These are phyloP conservation scores for Nicotiana paniculata DNA, from an alignment of 257 asterid species.

Conservation along the genomic window DNA sequence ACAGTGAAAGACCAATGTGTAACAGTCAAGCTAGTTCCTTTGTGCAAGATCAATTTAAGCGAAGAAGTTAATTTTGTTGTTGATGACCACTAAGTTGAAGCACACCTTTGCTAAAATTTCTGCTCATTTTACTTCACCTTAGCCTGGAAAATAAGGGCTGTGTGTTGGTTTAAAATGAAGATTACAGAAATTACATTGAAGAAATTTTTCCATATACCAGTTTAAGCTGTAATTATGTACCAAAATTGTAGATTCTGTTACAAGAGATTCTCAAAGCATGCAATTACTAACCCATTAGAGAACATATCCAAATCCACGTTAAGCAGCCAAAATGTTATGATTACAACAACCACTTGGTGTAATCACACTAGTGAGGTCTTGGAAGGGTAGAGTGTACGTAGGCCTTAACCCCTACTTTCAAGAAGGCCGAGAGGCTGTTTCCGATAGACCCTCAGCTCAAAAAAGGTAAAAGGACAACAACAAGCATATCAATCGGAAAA, in stretches of 20 bases:
- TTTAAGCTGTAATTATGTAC: neutral
- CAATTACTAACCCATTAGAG: neutral
- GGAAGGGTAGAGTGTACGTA: no score
- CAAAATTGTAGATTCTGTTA: neutral
- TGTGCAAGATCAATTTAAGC: slow-evolving; percentile 2
- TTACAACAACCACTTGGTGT: no score
- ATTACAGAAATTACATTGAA: neutral
- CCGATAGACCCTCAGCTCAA: no score
- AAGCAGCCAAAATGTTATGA: neutral
- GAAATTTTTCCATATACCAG: neutral
- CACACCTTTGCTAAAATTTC: neutral
- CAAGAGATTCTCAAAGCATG: neutral
- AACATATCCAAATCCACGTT: neutral
- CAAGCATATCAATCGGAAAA: no score
- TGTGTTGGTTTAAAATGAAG: neutral
- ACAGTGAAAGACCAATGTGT: neutral
- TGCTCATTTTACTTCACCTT: neutral
- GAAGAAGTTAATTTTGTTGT: neutral
- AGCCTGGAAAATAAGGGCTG: no score
- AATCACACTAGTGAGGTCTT: no score
- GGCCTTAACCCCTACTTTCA: no score
- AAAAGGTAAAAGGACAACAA: no score
- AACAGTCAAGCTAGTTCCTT: neutral
- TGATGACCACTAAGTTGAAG: neutral
- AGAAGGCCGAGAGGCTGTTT: no score